These are phyloP conservation scores for Aspergillus homomorphus DNA, from an alignment of 495 filamentous ascomycete genomes.

Conservation along the genomic window DNA sequence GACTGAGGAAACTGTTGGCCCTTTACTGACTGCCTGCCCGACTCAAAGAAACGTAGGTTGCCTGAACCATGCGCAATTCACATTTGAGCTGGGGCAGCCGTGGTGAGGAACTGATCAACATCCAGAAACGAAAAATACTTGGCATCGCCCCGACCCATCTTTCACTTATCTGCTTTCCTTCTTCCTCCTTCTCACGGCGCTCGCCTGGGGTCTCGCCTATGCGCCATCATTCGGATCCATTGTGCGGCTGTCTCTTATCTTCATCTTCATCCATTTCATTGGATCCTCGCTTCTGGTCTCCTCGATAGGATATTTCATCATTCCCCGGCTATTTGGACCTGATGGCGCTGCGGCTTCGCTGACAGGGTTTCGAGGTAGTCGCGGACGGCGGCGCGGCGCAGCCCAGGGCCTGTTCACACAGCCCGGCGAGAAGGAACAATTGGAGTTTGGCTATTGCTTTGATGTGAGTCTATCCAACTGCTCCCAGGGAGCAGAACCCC, in stretches of 20 bases:
- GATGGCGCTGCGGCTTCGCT: constrained; percentile 42
- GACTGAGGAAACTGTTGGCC: neutral
- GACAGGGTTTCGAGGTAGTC: constrained; percentile 40
- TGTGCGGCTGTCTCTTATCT: constrained; percentile 58
- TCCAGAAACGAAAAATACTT: constrained; percentile 73
- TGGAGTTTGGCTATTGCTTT: constrained; percentile 80
- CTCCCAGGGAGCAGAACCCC: too few relatives aligned
- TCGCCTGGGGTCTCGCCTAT: constrained; percentile 73
- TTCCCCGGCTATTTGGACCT: constrained; percentile 61
- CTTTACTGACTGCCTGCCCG: constrained; percentile 5
- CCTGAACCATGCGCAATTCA: neutral
- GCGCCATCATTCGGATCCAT: constrained; percentile 53
- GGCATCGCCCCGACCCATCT: constrained; percentile 72
- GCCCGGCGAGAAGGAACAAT: constrained; percentile 51
- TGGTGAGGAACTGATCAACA: neutral
- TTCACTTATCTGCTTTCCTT: constrained; percentile 75
- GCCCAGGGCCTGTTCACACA: constrained; percentile 57
- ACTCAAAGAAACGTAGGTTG: constrained; percentile 56
- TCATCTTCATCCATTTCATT: constrained; percentile 69
- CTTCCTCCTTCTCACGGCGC: constrained; percentile 68
- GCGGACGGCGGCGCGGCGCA: constrained; percentile 46
- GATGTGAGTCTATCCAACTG: constrained; percentile 48
- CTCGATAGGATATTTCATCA: constrained; percentile 60
- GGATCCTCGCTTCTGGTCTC: constrained; percentile 58
- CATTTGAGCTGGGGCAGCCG: neutral